Percentiles rank a stretch among this genome's conserved stretches.
Evolutionary conservation across 129 eudicot species (phyloP).

Genomic region (Centrapalus pauciflorus): DNA sequence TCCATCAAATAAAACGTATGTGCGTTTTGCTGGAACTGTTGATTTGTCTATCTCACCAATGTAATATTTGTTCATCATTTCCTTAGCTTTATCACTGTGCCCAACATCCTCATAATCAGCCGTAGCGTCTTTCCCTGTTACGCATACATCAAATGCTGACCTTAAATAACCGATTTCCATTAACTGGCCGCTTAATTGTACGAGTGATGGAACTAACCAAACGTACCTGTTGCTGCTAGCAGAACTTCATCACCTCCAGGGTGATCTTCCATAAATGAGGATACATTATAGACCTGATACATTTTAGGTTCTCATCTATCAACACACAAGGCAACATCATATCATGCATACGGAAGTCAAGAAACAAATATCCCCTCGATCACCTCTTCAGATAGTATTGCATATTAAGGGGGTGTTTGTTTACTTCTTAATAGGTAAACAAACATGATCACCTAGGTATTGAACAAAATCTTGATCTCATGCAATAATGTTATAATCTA

Average conservation of each 20-base stretch:
- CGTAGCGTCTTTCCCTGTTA: slow-evolving; percentile 85
- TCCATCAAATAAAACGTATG: slow-evolving; percentile 27
- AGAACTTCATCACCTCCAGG: slow-evolving; percentile 75
- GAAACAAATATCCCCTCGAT: too few species aligned
- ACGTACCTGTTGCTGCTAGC: slow-evolving; percentile 49
- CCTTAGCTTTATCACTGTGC: slow-evolving; percentile 66
- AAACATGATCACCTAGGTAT: too few species aligned
- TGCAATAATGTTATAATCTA: too few species aligned
- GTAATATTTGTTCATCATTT: slow-evolving; percentile 51
- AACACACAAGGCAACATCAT: too few species aligned
- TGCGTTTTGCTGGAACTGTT: slow-evolving; percentile 51
- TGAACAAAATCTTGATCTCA: too few species aligned
- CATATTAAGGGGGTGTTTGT: too few species aligned
- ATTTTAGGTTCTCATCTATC: neutral
- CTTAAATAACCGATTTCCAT: neutral
- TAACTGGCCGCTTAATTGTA: neutral
- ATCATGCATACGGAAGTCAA: too few species aligned
- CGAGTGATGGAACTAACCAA: neutral
- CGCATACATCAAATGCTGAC: neutral
- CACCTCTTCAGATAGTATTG: too few species aligned
- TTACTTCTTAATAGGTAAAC: too few species aligned
- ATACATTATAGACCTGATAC: slow-evolving; percentile 52
- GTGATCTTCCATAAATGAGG: slow-evolving; percentile 63
- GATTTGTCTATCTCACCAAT: slow-evolving; percentile 59
- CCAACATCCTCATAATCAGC: slow-evolving; percentile 69